phyloP scores from a whole-genome alignment of 306 rosid genomes.

The Cucurbita argyrosperma region DNA sequence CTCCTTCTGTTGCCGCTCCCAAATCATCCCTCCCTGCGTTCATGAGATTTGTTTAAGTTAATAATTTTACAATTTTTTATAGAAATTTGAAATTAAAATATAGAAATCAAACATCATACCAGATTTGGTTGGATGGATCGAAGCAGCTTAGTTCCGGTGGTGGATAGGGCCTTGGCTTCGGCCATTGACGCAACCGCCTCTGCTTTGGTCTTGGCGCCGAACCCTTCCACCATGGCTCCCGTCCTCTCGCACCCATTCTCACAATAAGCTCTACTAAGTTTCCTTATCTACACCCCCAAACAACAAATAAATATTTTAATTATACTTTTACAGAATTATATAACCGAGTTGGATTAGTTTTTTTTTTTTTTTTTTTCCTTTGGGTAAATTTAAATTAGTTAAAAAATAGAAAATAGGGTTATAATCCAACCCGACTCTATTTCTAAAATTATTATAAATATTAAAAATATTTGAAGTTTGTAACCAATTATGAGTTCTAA shows the following conservation, averaged over 20 bases:
- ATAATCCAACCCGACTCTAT: too few species aligned
- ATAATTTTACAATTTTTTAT: too few species aligned
- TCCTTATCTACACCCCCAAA: slow-evolving; percentile 30
- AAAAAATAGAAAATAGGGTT: too few species aligned
- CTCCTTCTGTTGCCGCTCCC: slow-evolving; percentile 44
- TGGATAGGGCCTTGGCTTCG: slow-evolving; percentile 34
- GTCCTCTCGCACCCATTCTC: slow-evolving; percentile 42
- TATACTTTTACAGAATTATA: too few species aligned
- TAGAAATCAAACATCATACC: slow-evolving; percentile 18
- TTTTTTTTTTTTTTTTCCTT: too few species aligned
- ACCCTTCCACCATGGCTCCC: slow-evolving; percentile 24
- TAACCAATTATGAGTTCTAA: too few species aligned
- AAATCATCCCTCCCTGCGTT: slow-evolving; percentile 56
- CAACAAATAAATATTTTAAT: neutral
- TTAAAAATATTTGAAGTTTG: too few species aligned
- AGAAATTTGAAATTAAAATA: too few species aligned
- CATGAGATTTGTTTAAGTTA: neutral
- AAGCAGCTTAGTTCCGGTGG: slow-evolving; percentile 35
- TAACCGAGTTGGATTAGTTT: too few species aligned
- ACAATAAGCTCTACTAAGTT: slow-evolving; percentile 20
- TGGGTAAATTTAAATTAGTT: too few species aligned
- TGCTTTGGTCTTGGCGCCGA: slow-evolving; percentile 24
- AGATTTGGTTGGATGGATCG: slow-evolving; percentile 16
- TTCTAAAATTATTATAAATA: too few species aligned
- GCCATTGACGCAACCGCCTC: slow-evolving; percentile 16